Evolutionary conservation across 73 alveolate genomes (phyloP).

Genomic region (Blepharisma japonicum): DNA sequence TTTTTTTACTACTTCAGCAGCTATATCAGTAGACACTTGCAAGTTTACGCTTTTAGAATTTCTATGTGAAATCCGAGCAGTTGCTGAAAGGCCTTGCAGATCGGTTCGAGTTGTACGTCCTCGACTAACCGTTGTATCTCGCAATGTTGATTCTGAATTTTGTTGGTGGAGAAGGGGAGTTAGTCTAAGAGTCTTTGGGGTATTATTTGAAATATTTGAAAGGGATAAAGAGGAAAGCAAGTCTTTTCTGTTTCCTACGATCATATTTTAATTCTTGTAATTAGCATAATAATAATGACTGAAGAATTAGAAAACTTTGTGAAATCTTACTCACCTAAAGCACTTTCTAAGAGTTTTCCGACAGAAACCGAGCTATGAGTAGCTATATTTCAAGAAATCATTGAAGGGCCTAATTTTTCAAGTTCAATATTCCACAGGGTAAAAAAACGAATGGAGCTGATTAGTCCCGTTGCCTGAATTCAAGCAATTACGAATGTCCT

Average conservation of each 20-base stretch:
- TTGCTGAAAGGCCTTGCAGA: no score
- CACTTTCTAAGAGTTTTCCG: not conserved
- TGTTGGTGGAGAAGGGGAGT: no score
- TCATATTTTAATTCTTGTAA: not conserved
- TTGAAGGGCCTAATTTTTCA: constrained; percentile 28
- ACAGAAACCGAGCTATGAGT: constrained; percentile 13
- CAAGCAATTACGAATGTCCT: not conserved
- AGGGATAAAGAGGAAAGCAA: no score
- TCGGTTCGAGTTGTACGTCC: no score
- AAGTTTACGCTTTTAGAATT: not conserved
- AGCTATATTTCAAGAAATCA: not conserved
- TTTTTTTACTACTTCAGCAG: constrained; percentile 51
- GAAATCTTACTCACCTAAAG: not conserved
- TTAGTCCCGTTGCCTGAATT: not conserved
- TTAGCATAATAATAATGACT: not conserved
- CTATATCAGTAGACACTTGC: constrained; percentile 54
- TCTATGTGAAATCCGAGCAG: no score
- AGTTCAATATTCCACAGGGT: constrained; percentile 23
- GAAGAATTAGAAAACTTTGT: constrained; percentile 14
- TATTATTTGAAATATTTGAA: no score
- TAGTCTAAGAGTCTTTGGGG: no score
- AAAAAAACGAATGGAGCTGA: constrained; percentile 9
- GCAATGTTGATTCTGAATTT: no score
- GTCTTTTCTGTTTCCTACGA: not conserved
- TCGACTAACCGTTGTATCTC: no score